Base-by-base conservation (phyloP, 352 stramenopile genomes). In the Aphanomyces invadans region DNA sequence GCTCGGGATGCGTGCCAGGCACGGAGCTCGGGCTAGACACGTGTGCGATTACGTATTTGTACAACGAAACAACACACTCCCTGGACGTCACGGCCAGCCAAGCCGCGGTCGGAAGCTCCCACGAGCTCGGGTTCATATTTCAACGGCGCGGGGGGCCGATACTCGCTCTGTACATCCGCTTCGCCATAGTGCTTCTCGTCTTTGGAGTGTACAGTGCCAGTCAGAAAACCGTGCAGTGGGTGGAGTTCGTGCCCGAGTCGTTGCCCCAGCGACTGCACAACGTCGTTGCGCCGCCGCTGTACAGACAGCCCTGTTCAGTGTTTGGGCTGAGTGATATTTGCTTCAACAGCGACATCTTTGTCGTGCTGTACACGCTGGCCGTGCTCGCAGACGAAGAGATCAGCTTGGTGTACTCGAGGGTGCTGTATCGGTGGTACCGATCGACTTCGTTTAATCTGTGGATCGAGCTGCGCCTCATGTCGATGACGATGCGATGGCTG, bases 331-430 rank as follows among this genome's bases (percentile, higher is more conserved):
- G 26, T 25, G 25, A 57, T 12, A 42, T 67, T 57, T 67, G 60
- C 26, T 67, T 59, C 49, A 67, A 67, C 49, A 57, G 38, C 26
- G 60, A 67, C 49, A 32, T 67, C 28, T 67, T 57, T 57, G 60
- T 67, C n/a, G n/a, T 59, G 4, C 11, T 19, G 17, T 67, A 60
- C 49, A 26, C 26, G 45, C 1, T 67, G 1, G 33, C 28, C 32
- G 39, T 67, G 2, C 42, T 67, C 32, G 2, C 45, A 1, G 60
- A 67, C 32, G 23, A 57, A 15, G 15, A 55, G 42, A 67, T 25
- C 10, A 23, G 39, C 60, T 26, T 59, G 9, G 17, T 59, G 42
- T 67, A 45, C 33, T 42, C 57, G 45, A 2, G 4, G 23, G 11
- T 25, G 2, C 11, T 59, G 19, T 32, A 55, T 33, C 38, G 29